These are phyloP conservation scores for Coemansia sp. DNA, from an alignment of 192 early-diverging fungal genomes.

Conservation along the genomic window DNA sequence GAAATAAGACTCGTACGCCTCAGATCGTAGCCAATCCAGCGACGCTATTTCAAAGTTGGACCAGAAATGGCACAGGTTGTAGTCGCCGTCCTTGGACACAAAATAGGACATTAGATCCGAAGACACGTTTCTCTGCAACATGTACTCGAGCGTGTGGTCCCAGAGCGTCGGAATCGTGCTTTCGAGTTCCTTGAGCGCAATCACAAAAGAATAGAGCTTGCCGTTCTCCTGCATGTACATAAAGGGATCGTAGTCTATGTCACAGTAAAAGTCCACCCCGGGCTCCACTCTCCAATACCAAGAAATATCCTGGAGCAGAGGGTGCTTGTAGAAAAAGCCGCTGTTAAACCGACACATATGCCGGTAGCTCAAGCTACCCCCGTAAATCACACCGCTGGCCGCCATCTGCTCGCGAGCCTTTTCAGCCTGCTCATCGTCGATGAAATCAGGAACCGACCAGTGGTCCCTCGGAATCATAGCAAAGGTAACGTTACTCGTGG, in stretches of 20 bases:
- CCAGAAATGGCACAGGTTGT: conserved; percentile 78
- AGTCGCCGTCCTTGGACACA: conserved; percentile 29
- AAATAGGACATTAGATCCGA: conserved; percentile 44
- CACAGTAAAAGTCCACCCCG: conserved; percentile 75
- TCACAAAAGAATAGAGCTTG: conserved; percentile 68
- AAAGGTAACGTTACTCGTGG: conserved; percentile 54
- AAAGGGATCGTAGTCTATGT: conserved; percentile 82
- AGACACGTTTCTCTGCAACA: conserved; percentile 22
- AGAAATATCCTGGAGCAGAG: conserved; percentile 63
- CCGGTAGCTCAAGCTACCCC: conserved; percentile 71
- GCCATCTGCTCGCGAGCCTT: conserved; percentile 57
- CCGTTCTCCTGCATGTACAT: conserved; percentile 67
- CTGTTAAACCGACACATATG: conserved; percentile 80
- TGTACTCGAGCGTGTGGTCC: conserved; percentile 46
- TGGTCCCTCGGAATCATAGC: conserved; percentile 53
- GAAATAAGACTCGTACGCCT: conserved; percentile 60
- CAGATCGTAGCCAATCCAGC: conserved; percentile 57
- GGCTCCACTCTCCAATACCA: conserved; percentile 93
- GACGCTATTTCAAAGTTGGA: conserved; percentile 78
- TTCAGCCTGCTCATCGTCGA: conserved; percentile 33
- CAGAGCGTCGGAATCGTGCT: conserved; percentile 56
- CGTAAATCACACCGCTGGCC: conserved; percentile 62
- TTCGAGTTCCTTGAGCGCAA: conserved; percentile 54
- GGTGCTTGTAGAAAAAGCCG: conserved; percentile 61
- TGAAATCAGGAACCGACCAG: conserved; percentile 50